Base-by-base conservation (phyloP, 2,329 filamentous ascomycete genomes). In the Fusarium incarnatum region DNA sequence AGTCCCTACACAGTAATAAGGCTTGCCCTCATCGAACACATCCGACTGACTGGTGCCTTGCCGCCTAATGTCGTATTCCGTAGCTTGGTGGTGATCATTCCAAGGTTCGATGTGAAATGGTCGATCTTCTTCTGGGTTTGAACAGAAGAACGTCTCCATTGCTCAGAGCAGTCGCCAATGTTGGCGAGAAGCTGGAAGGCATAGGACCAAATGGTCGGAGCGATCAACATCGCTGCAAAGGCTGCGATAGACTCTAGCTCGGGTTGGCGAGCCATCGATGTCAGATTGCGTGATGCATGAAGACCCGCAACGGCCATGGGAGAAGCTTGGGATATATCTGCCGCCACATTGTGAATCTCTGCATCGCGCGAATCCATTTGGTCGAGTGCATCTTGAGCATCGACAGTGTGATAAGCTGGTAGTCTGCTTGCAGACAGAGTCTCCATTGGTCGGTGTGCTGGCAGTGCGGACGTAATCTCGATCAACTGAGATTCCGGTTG, bases 1-100 rank as follows among this genome's bases (percentile, higher is more conserved):
- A 27, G 37, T 53, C 50, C n/a, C 42, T 75, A 75, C 15, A 71
- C 54, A n/a, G 48, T 55, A 22, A 75, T 62, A 12, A 75, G 56
- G 27, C 46, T 54, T 28, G 50, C 25, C 8, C 37, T 23, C 45
- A 58, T 63, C 20, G 63, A 64, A 37, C 70, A 25, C 56, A 57
- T 58, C 23, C 59, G 60, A 60, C 46, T 49, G 15, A 59, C 52
- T 42, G 67, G 34, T 28, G 45, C 67, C 42, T 47, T 54, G 56
- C 56, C 37, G 20, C n/a, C 49, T 15, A 41, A 47, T 47, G 25
- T 42, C 15, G 59, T 64, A n/a, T 41, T 58, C 30, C 58, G 41
- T 30, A 65, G 13, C 22, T 44, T n/a, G n/a, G 23, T 28, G 30
- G 45, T n/a, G 20, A 57, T 53, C 22, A 42, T 45, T 34, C 48